A percentile compares a stretch with the other conserved stretches of the same genome.
Conservation (phyloP, 345 rosid species). For the Rhizophora apiculata region DNA sequence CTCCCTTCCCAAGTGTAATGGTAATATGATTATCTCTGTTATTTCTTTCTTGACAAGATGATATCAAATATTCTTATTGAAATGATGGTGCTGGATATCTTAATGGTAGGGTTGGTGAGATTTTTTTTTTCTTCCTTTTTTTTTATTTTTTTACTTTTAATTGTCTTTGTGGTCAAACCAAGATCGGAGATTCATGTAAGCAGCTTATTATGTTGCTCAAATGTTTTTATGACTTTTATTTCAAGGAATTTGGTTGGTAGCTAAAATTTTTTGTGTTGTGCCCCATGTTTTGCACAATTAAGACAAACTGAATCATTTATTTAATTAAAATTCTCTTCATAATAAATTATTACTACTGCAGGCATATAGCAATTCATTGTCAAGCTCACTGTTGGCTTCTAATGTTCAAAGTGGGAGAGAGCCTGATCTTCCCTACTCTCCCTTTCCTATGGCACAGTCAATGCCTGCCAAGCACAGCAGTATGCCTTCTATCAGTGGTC, state of each 20-base stretch:
- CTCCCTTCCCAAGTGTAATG: constrained; percentile 70
- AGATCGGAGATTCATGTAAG: too few species aligned
- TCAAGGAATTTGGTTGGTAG: too few species aligned
- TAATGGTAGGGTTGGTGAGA: not conserved
- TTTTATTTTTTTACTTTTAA: too few species aligned
- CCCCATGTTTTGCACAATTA: not conserved
- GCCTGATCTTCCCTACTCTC: constrained; percentile 75
- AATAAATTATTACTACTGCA: constrained; percentile 35
- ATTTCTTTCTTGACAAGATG: not conserved
- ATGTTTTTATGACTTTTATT: too few species aligned
- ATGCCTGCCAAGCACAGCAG: constrained; percentile 63
- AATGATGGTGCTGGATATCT: not conserved
- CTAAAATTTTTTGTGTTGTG: not conserved
- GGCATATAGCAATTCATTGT: constrained; percentile 69
- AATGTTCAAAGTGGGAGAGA: constrained; percentile 71
- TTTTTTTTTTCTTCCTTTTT: not conserved
- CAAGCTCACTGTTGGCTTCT: constrained; percentile 66
- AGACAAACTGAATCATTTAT: not conserved
- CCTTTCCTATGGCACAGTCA: constrained; percentile 66
- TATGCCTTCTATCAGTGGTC: constrained; percentile 60
- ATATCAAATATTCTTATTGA: not conserved
- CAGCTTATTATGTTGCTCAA: too few species aligned
- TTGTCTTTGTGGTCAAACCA: too few species aligned
- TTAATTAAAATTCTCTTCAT: constrained; percentile 10
- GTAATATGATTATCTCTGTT: constrained; percentile 35